Evolutionary conservation across 2,329 filamentous ascomycete species (phyloP).

Genomic region (Ceratocystis cacaofunesta): DNA sequence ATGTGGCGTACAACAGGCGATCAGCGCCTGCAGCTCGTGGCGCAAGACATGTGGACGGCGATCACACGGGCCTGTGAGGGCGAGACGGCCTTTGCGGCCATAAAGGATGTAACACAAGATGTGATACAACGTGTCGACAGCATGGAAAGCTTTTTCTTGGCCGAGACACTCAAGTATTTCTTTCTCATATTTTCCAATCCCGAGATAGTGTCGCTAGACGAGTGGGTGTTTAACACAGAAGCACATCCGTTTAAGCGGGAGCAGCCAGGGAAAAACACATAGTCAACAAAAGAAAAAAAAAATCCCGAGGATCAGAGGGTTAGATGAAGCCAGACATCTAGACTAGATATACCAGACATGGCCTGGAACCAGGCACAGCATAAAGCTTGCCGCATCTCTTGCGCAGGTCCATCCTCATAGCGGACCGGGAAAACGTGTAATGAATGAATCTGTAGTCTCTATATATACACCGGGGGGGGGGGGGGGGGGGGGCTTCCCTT

Average conservation of each 20-base stretch:
- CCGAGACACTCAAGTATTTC: slow-evolving; percentile 54
- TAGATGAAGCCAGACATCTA: too few species aligned
- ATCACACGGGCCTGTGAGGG: slow-evolving; percentile 48
- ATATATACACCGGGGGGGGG: slow-evolving; percentile 1
- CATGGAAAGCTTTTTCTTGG: slow-evolving; percentile 51
- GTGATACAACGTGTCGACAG: slow-evolving; percentile 21
- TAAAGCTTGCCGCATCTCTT: too few species aligned
- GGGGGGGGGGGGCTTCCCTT: background rate
- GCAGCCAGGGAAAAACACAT: slow-evolving; percentile 5
- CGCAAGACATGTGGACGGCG: slow-evolving; percentile 59
- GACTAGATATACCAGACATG: too few species aligned
- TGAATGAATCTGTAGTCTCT: background rate
- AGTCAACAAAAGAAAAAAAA: too few species aligned
- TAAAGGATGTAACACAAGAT: slow-evolving; percentile 43
- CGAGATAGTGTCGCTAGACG: slow-evolving; percentile 42
- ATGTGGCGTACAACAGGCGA: slow-evolving; percentile 62
- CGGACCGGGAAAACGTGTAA: background rate
- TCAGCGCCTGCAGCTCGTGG: slow-evolving; percentile 47
- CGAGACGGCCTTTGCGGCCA: slow-evolving; percentile 46
- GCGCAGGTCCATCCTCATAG: too few species aligned
- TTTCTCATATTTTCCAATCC: slow-evolving; percentile 48
- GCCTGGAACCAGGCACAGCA: too few species aligned
- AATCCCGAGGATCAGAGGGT: background rate
- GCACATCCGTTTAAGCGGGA: slow-evolving; percentile 35
- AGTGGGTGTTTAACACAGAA: slow-evolving; percentile 46